Conservation (phyloP, 176 grass and related monocot genomes). For the Triticum aestivum region IWGSC_CS_RefSeq_v2.1 NC_057807.1:87585816-87586315, state of each 20-base stretch:
- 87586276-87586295: slow-evolving; percentile 46
- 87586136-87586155: not conserved
- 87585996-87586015: not conserved
- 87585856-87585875: not conserved
- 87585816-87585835: not conserved
- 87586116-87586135: not conserved
- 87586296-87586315: slow-evolving; percentile 26
- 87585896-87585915: not conserved
- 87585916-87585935: not conserved
- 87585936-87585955: not conserved
- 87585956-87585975: not conserved
- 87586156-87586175: not conserved
- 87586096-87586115: not conserved
- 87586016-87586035: not conserved
- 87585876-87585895: no score
- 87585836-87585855: not conserved
- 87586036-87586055: not conserved
- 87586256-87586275: slow-evolving; percentile 4
- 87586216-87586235: not conserved
- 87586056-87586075: not conserved
- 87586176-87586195: not conserved
- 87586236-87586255: not conserved
- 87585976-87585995: not conserved
- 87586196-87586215: not conserved
- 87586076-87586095: not conserved